Evolutionary conservation across 306 rosid genomes (phyloP), one percentile per base, ranked within the genome.

Genomic region (Alnus glutinosa): DNA sequence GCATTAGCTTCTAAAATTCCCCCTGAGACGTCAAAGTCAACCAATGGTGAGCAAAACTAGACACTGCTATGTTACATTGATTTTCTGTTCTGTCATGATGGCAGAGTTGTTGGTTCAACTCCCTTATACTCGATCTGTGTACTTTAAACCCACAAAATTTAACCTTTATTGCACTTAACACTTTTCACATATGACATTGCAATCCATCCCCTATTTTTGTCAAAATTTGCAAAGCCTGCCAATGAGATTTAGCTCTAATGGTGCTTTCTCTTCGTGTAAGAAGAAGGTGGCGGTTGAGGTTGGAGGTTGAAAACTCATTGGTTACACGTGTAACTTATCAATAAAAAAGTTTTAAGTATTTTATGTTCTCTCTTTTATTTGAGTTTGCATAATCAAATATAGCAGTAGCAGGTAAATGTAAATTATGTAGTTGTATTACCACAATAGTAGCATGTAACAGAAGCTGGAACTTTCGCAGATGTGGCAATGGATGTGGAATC

Each of bases 1-100:
- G 89, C 86, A 7, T 70, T 93, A 55, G 91, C 88, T 61, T 89
- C 94, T 76, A 87, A 74, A 84, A 89, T 91, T 30, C 97, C 96
- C 82, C 82, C 91, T 11, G 97, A 90, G 79, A 73, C 85, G 75
- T 74, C 87, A 54, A 36, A 39, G 51, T 81, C 89, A 70, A 79
- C 32, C 19, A 63, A 81, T 55, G 92, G 96, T 90, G 58, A 18
- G 79, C 46, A 32, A 57, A 42, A 9, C 13, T 67, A 68, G 73
- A 73, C 9, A 59, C 30, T 68, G 42, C 70, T 47, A 15, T 28
- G 5, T 23, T 23, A 46, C 14, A 62, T 7, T 50, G 2, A 4
- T 11, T 34, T n/a, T 18, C 23, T 37, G 3, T 54, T 54, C 18
- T 52, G 12, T 42, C 36, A 28, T 42, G 12, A 36, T 44, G 74